These are phyloP conservation scores for Melanopsichium pennsylvanicum DNA, from an alignment of 1,284 basidiomycete species.

Conservation along the genomic window DNA sequence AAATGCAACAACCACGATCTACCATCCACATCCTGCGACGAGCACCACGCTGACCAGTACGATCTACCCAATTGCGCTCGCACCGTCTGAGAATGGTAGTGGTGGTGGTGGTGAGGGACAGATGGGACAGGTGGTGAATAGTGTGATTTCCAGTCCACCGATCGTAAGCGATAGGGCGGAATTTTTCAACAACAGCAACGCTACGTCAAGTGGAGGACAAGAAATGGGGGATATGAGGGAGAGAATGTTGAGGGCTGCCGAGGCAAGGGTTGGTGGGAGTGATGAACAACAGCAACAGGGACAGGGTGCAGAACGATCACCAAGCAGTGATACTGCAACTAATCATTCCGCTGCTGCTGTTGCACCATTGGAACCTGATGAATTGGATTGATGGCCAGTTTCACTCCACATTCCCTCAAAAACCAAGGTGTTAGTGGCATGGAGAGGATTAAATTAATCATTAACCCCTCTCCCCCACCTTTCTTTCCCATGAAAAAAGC, in stretches of 20 bases:
- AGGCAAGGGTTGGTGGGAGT: background rate
- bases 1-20: slow-evolving; percentile 6
- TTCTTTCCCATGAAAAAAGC: too few relatives aligned
- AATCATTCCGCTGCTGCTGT: too few relatives aligned
- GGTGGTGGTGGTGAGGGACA: background rate
- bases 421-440: too few relatives aligned
- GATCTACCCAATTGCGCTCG: slow-evolving; percentile 4
- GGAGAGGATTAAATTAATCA: too few relatives aligned
- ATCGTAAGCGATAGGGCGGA: slow-evolving; percentile 35
- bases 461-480: too few relatives aligned
- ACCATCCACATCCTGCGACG: slow-evolving; percentile 17
- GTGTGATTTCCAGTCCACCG: slow-evolving; percentile 32
- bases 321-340: too few relatives aligned
- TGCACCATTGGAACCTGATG: slow-evolving; percentile 34
- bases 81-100: background rate
- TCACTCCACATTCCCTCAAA: too few relatives aligned
- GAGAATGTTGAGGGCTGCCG: slow-evolving; percentile 22
- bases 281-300: background rate
- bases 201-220: background rate
- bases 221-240: slow-evolving; percentile 29
- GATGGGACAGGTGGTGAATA: slow-evolving; percentile 16
- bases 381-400: slow-evolving; percentile 24
- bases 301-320: too few relatives aligned
- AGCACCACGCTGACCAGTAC: slow-evolving; percentile 32
- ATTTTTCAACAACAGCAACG: slow-evolving; percentile 5